These are phyloP conservation scores for Venturia effusa DNA, from an alignment of 2,329 filamentous ascomycete genomes.

Conservation along the genomic window DNA sequence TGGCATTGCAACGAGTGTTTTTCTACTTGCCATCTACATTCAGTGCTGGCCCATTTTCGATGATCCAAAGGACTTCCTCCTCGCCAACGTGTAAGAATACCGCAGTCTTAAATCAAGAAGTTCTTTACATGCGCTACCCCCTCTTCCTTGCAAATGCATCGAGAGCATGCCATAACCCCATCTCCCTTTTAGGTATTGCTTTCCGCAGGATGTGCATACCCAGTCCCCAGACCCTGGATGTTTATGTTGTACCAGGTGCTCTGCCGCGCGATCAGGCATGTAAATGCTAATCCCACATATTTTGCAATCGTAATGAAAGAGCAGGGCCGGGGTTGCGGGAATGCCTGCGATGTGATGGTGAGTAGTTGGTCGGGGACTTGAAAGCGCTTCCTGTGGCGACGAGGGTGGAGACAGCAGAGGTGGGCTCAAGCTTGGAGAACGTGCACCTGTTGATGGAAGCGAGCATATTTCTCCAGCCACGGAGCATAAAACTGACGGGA, in stretches of 20 bases:
- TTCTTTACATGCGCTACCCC: background rate
- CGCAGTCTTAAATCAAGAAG: background rate
- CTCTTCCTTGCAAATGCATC: background rate
- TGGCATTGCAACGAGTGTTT: too few relatives aligned
- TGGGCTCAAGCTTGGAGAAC: background rate
- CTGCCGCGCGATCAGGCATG: background rate
- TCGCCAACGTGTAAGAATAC: background rate
- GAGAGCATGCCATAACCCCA: background rate
- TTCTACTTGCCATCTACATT: background rate
- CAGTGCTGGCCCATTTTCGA: background rate
- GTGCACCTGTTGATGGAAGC: background rate
- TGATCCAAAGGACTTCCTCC: background rate
- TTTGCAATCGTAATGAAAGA: background rate
- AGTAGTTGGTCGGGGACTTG: background rate
- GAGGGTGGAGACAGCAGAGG: background rate
- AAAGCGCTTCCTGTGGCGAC: background rate
- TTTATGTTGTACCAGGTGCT: background rate
- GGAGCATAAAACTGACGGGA: background rate
- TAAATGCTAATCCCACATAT: background rate
- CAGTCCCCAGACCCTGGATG: background rate
- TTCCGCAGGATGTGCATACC: background rate
- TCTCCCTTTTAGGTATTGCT: background rate
- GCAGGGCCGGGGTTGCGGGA: background rate
- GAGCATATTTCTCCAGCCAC: background rate
- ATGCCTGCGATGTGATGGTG: background rate